A percentile compares a stretch with the other conserved stretches of the same genome.
These are phyloP conservation scores for Penicillium steckii DNA, from an alignment of 495 filamentous ascomycete genomes.

Conservation along the genomic window DNA sequence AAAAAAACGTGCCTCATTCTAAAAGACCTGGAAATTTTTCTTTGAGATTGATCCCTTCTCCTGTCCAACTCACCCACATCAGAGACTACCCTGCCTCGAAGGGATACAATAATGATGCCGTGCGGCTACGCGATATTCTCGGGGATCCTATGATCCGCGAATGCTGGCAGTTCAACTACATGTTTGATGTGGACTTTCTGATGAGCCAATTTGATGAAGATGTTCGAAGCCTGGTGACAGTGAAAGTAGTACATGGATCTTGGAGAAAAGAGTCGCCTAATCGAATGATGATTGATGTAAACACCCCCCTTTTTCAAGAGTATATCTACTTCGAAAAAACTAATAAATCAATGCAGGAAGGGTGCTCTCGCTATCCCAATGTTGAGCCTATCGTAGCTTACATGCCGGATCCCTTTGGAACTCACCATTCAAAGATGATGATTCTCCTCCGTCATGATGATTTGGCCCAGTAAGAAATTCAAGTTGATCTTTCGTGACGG, in stretches of 20 bases:
- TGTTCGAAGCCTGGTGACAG: constrained; percentile 58
- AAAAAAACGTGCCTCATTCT: neutral
- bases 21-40: too few relatives aligned
- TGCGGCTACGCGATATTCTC: constrained; percentile 69
- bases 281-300: constrained; percentile 60
- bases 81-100: constrained; percentile 55
- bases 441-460: constrained; percentile 76
- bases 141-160: constrained; percentile 80
- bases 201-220: constrained; percentile 71
- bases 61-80: constrained; percentile 73
- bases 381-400: constrained; percentile 70
- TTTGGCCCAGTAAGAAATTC: constrained; percentile 57
- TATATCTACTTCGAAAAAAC: neutral
- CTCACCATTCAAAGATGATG: constrained; percentile 88
- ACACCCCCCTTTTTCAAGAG: constrained; percentile 3
- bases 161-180: constrained; percentile 89
- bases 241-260: constrained; percentile 83
- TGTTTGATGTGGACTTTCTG: constrained; percentile 77
- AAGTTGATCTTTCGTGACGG: neutral
- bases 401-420: constrained; percentile 85
- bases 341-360: constrained; percentile 43
- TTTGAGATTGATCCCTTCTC: constrained; percentile 50
- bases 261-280: constrained; percentile 75
- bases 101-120: constrained; percentile 61
- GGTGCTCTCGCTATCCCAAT: constrained; percentile 63